These are phyloP conservation scores for Bacterosira constricta DNA, from an alignment of 108 stramenopile species.

Conservation along the genomic window DNA sequence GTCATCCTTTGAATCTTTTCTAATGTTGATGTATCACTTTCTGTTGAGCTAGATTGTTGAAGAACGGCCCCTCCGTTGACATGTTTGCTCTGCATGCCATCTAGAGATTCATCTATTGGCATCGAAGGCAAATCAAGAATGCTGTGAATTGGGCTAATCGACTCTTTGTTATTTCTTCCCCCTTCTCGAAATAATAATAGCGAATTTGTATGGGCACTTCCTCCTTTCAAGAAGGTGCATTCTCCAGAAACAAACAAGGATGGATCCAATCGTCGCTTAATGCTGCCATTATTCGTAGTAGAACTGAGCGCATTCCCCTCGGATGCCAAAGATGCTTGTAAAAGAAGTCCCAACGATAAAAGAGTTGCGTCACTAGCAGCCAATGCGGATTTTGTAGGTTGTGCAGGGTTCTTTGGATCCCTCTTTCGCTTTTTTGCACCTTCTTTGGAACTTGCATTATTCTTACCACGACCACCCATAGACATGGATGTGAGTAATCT, in stretches of 20 bases:
- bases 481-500: slow-evolving; percentile 35
- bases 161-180: background rate
- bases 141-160: slow-evolving; percentile 13
- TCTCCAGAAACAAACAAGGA: slow-evolving; percentile 28
- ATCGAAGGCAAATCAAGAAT: slow-evolving; percentile 37
- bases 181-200: slow-evolving; percentile 24
- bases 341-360: slow-evolving; percentile 38
- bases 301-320: background rate
- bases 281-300: background rate
- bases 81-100: background rate
- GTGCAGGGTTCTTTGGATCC: slow-evolving; percentile 13
- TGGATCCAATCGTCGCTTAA: slow-evolving; percentile 14
- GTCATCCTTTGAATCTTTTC: slow-evolving; percentile 34
- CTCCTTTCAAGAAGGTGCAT: slow-evolving; percentile 32
- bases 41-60: background rate
- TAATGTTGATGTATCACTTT: slow-evolving; percentile 6
- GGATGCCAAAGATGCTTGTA: slow-evolving; percentile 28
- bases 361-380: slow-evolving; percentile 35
- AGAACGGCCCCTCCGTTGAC: background rate
- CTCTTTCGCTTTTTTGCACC: slow-evolving; percentile 43
- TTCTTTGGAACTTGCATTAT: slow-evolving; percentile 11
- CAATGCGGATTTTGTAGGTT: slow-evolving; percentile 10
- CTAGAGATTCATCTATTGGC: slow-evolving; percentile 2
- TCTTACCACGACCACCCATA: slow-evolving; percentile 22
- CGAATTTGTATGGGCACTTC: slow-evolving; percentile 37